Conservation (phyloP, 2,329 filamentous ascomycete species). For the Colletotrichum viniferum region DNA sequence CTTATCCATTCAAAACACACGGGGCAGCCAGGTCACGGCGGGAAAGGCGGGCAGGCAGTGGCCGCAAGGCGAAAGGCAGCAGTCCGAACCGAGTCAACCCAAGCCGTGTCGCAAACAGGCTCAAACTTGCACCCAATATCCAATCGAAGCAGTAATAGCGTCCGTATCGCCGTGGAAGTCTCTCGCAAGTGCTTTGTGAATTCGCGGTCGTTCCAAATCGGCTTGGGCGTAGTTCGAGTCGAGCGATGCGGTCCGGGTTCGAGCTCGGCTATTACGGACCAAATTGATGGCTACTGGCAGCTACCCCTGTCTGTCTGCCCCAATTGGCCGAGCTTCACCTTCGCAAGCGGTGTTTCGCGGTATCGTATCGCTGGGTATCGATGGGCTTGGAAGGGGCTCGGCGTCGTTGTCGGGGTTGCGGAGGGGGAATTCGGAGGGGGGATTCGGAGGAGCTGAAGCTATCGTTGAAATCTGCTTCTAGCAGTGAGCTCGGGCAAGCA, state of each 20-base stretch:
- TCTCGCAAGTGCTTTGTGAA: background rate
- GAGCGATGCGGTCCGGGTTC: background rate
- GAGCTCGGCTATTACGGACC: background rate
- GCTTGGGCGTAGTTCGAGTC: background rate
- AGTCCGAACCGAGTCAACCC: background rate
- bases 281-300: background rate
- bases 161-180: background rate
- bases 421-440: background rate
- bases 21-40: background rate
- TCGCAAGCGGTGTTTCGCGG: background rate
- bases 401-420: background rate
- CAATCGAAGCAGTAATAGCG: background rate
- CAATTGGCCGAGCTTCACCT: background rate
- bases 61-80: background rate
- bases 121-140: background rate
- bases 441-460: conserved; percentile 7
- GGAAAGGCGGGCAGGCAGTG: background rate
- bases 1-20: background rate
- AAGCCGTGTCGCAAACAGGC: background rate
- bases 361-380: background rate
- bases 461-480: conserved; percentile 13
- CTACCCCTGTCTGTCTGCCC: background rate
- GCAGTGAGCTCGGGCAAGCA: conserved; percentile 6
- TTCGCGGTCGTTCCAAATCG: background rate
- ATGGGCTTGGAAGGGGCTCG: background rate